Base-by-base conservation (phyloP, 208 protist species). In the Acanthamoeba culbertsoni region DNA sequence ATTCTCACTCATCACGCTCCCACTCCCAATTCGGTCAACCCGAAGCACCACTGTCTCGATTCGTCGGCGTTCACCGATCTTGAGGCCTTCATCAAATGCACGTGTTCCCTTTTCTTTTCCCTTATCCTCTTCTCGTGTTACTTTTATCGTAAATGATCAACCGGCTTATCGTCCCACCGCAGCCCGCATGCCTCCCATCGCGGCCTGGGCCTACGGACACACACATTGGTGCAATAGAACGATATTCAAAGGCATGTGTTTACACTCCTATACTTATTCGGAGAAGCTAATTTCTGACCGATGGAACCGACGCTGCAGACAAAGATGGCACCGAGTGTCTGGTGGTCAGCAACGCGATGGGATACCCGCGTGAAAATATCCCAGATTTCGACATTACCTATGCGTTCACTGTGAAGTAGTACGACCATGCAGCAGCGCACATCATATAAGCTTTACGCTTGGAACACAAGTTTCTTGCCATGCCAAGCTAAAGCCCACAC, bases 1-100 rank as follows among this genome's bases (percentile, higher is more conserved):
- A 42, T 88, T 33, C 77, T 88, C 77, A 88, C 77, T 23, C 77
- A 88, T n/a, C 77, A 88, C 77, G 77, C 77, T 8, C 77, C 77
- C n/a, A 88, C 33, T 14, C 75, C 48, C 37, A 86, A 57, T 45
- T 86, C 75, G n/a, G 42, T 51, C 33, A 51, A 86, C 45, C 75
- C 75, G 26, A 55, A 51, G 45, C 48, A 86, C n/a, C 48, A 57
- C 42, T 62, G 48, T 45, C 33, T 59, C 28, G 45, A 51, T 10
- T 26, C 48, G n/a, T 86, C 75, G 31, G 48, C 45, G 43, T 51
- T 59, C 75, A 62, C 48, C n/a, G 75, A 51, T 28, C 42, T 59
- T 18, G 75, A 86, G 31, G 28, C 48, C 31, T 51, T 26, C 48
- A 59, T 59, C 48, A 10, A 48, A 26, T 12, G 65, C 65, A n/a